Conservation (phyloP, 306 rosid species). For the Lithocarpus polystachyus region DNA sequence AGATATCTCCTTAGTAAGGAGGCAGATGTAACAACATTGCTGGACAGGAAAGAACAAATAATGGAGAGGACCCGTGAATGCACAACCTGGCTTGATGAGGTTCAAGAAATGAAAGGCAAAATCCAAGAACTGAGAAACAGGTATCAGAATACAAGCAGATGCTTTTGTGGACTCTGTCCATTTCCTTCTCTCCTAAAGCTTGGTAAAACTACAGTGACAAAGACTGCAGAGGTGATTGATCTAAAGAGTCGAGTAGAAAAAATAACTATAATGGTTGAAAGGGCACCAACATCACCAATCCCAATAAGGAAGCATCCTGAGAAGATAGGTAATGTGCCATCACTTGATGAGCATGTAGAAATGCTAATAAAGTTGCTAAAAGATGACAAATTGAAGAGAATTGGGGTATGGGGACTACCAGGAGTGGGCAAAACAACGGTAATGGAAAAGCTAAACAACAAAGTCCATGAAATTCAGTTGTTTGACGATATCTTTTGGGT, state of each 20-base stretch:
- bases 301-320: background rate
- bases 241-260: background rate
- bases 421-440: slow-evolving; percentile 1
- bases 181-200: background rate
- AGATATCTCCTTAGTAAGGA: background rate
- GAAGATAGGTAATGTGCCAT: background rate
- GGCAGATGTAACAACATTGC: background rate
- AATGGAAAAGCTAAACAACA: background rate
- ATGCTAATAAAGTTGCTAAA: background rate
- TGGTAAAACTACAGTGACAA: background rate
- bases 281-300: background rate
- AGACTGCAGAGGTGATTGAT: background rate
- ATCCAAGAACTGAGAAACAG: background rate
- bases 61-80: background rate
- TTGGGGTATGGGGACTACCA: background rate
- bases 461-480: background rate
- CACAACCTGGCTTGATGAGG: background rate
- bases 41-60: background rate
- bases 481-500: background rate
- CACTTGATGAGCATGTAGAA: background rate
- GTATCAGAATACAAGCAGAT: background rate
- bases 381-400: background rate
- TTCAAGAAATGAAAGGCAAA: background rate
- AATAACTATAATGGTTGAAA: background rate
- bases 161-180: background rate